Conservation (phyloP, 768 basidiomycete genomes). For the Leucocoprinus birnbaumii region DNA sequence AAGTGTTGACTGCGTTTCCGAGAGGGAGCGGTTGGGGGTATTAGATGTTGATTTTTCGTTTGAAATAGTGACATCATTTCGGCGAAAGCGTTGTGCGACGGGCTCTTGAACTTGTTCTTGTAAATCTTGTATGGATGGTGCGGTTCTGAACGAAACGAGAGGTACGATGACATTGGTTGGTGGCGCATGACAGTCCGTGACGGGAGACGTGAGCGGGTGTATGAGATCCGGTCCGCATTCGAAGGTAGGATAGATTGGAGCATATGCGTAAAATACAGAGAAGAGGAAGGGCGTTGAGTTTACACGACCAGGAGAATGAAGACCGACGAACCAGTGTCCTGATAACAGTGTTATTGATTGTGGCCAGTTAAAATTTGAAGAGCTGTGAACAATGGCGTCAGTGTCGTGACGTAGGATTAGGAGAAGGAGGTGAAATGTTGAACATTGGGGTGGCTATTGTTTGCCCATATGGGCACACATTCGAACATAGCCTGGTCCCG, state of each 20-base stretch:
- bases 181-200: slow-evolving; percentile 17
- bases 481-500: slow-evolving; percentile 9
- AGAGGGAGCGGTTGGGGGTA: slow-evolving; percentile 41
- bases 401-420: slow-evolving; percentile 12
- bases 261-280: neutral
- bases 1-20: slow-evolving; percentile 47
- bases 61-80: slow-evolving; percentile 57
- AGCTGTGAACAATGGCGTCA: slow-evolving; percentile 30
- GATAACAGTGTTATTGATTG: slow-evolving; percentile 19
- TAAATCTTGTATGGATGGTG: slow-evolving; percentile 25
- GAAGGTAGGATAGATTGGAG: neutral
- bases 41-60: slow-evolving; percentile 38
- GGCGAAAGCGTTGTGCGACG: slow-evolving; percentile 30
- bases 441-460: slow-evolving; percentile 30
- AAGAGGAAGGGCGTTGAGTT: slow-evolving; percentile 1
- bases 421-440: slow-evolving; percentile 19
- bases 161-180: slow-evolving; percentile 16
- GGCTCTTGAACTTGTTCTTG: slow-evolving; percentile 53
- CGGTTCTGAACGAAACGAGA: slow-evolving; percentile 35
- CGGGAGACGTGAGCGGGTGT: slow-evolving; percentile 10
- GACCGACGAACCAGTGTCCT: slow-evolving; percentile 26
- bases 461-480: slow-evolving; percentile 22
- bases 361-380: slow-evolving; percentile 28
- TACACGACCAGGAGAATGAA: slow-evolving; percentile 7
- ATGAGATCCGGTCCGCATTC: slow-evolving; percentile 14